Evolutionary conservation across 2,329 filamentous ascomycete genomes (phyloP).

Genomic region (Bipolaris gigantea): DNA sequence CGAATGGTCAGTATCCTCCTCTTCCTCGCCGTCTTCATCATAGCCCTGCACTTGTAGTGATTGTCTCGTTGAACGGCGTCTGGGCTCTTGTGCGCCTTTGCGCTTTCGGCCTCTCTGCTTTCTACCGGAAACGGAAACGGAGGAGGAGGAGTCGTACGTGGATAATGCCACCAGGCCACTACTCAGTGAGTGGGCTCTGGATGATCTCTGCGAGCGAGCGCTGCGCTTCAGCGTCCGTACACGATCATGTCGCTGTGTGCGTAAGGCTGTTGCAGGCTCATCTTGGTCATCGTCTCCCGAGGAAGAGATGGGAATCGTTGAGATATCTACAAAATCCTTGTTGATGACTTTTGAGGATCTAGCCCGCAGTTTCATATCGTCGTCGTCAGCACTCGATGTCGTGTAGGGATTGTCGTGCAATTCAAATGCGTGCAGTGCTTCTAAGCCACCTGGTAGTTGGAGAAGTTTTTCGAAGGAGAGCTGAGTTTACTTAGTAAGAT

Average conservation of each 20-base stretch:
- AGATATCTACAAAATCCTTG: conserved; percentile 36
- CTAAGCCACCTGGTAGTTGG: conserved; percentile 50
- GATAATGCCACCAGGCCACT: conserved; percentile 19
- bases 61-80: conserved; percentile 35
- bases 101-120: conserved; percentile 22
- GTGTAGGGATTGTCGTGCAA: conserved; percentile 22
- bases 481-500: conserved; percentile 35
- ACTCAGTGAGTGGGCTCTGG: conserved; percentile 20
- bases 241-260: conserved; percentile 22
- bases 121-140: no score
- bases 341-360: conserved; percentile 17
- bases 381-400: conserved; percentile 16
- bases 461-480: conserved; percentile 51
- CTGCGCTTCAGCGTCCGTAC: conserved; percentile 10
- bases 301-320: conserved; percentile 33
- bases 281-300: conserved; percentile 32
- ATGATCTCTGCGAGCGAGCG: conserved; percentile 11
- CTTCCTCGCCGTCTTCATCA: conserved; percentile 37
- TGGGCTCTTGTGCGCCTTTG: conserved; percentile 25
- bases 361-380: conserved; percentile 32
- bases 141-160: no score
- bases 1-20: conserved; percentile 36
- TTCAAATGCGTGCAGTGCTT: conserved; percentile 50
- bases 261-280: conserved; percentile 14
- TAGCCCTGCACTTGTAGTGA: conserved; percentile 14